Evolutionary conservation across 2,329 filamentous ascomycete species (phyloP), one percentile per base, ranked within the genome.

Genomic region (Fusarium foetens): DNA sequence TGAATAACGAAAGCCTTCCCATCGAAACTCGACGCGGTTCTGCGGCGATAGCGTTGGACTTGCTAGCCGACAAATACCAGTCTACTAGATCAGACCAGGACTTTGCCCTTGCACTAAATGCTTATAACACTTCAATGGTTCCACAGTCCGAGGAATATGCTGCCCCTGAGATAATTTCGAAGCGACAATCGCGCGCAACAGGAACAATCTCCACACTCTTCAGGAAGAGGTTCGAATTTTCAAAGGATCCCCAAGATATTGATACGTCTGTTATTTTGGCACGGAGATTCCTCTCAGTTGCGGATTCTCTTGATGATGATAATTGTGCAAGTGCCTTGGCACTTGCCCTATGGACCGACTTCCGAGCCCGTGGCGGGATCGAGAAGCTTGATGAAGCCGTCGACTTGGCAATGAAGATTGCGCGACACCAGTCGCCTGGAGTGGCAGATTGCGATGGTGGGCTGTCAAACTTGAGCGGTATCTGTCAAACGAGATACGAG

Each of bases 21-120:
- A 6, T 5, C 21, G n/a, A 23, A 23, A 9, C 39, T 42, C 39
- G 1, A 42, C 3, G 4, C 3, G 1, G n/a, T 23, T 42, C 39
- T 16, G 39, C 39, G 13, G n/a, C 7, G 1, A 8, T n/a, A 6
- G 4, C 3, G 8, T 0, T 42, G n/a, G n/a, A 14, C 0, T 42
- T 42, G 1, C 2, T 23, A 9, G 39, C 0, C 0, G n/a, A 16
- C 2, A 42, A n/a, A 14, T 42, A 16, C n/a, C 13, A 23, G 6
- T 2, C n/a, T 9, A 42, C n/a, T 16, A 23, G 39, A 9, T 9
- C n/a, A 9, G n/a, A 41, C 5, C 21, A 41, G 8, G 39, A 41
- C 3, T 41, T 23, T 41, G 2, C 2, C 12, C 12, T 41, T 13
- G n/a, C 21, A 3, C 1, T 21, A 10, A 21, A 7, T 38, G 36